Evolutionary conservation across 2,329 filamentous ascomycete species (phyloP).

Genomic region (Sporothrix pallida): DNA sequence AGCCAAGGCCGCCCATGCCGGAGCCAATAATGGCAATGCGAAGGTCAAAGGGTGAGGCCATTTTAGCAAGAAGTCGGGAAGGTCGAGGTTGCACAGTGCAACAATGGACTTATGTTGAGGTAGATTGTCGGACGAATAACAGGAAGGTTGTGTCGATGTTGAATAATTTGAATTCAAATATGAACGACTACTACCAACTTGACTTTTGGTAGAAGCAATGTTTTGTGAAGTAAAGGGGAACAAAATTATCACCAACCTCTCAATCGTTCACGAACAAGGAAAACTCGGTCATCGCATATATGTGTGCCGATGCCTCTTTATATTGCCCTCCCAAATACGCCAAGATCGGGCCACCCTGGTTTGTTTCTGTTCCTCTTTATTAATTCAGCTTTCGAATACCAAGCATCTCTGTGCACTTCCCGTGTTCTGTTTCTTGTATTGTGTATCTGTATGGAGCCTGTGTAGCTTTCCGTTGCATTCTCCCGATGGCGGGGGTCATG

Average conservation of each 20-base stretch:
- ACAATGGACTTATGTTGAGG: background rate
- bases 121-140: background rate
- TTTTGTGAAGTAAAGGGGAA: background rate
- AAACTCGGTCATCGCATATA: slow-evolving; percentile 17
- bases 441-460: background rate
- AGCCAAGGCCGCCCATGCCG: slow-evolving; percentile 79
- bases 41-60: slow-evolving; percentile 43
- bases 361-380: background rate
- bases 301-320: slow-evolving; percentile 21
- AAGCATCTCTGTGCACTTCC: background rate
- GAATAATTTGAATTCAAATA: background rate
- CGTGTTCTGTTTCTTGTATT: background rate
- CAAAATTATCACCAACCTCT: background rate
- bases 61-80: slow-evolving; percentile 26
- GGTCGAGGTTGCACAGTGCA: background rate
- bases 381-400: too few species aligned
- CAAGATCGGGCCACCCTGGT: slow-evolving; percentile 8
- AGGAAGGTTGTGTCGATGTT: background rate
- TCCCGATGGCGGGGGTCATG: slow-evolving; percentile 22
- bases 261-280: background rate
- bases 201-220: too few species aligned
- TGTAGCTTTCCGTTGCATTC: background rate
- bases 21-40: slow-evolving; percentile 46
- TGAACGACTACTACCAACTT: too few species aligned
- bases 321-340: background rate